Conservation (phyloP, 2,329 filamentous ascomycete genomes). For the Nannizzia gypsea region DNA sequence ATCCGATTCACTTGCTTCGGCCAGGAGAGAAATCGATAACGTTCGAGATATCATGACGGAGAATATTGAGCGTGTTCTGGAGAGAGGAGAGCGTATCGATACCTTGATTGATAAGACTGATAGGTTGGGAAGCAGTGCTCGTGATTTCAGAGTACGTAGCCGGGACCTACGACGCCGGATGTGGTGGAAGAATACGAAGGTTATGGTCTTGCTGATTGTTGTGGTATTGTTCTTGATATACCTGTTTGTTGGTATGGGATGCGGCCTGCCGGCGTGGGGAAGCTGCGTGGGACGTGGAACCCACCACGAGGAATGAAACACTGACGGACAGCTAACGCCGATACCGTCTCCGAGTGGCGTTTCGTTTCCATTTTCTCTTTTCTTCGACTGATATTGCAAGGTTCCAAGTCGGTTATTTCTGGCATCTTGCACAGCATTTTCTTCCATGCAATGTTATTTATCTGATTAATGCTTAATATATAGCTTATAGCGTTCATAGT, state of each 20-base stretch:
- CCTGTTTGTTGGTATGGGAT: conserved; percentile 59
- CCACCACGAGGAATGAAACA: not conserved
- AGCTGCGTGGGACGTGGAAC: conserved; percentile 27
- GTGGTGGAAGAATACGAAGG: conserved; percentile 99
- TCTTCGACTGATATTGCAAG: not conserved
- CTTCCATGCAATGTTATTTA: not conserved
- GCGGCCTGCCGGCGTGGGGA: conserved; percentile 50
- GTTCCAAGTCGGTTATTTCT: not conserved
- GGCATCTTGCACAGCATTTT: not conserved
- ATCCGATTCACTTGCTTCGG: conserved; percentile 71
- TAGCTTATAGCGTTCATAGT: not conserved
- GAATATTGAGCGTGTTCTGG: conserved; percentile 81
- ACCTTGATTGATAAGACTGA: conserved; percentile 95
- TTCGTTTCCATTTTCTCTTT: not conserved
- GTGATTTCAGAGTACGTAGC: conserved; percentile 81
- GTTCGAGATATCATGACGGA: conserved; percentile 88
- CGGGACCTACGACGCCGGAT: conserved; percentile 78
- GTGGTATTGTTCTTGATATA: conserved; percentile 56
- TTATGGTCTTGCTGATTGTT: conserved; percentile 76
- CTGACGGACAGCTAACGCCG: not conserved
- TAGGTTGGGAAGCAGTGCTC: conserved; percentile 70
- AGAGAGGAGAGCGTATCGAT: conserved; percentile 87
- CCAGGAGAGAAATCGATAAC: conserved; percentile 81
- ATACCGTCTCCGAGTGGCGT: not conserved
- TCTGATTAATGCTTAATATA: conserved; percentile 2